phyloP scores from a whole-genome alignment of 1,139 yeast genomes.

The Suhomyces atakaporum region DNA sequence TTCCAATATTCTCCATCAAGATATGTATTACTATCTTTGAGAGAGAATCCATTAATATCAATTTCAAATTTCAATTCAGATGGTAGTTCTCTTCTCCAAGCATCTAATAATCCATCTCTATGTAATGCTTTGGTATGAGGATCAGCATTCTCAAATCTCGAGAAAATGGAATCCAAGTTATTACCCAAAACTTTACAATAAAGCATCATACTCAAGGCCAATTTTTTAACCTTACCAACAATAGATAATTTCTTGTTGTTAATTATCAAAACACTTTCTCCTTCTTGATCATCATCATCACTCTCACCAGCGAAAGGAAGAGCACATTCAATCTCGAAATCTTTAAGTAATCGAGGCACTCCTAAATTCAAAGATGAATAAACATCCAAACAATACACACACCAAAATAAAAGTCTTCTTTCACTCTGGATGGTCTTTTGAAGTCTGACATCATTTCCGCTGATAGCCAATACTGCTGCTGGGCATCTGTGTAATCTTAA shows the following conservation, averaged over 20 bases:
- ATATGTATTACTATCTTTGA: constrained; percentile 33
- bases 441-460: constrained; percentile 50
- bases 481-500: constrained; percentile 85
- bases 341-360: constrained; percentile 76
- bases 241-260: constrained; percentile 59
- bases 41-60: constrained; percentile 61
- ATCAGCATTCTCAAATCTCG: constrained; percentile 44
- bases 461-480: constrained; percentile 65
- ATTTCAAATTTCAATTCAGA: constrained; percentile 61
- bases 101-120: constrained; percentile 70
- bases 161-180: constrained; percentile 66
- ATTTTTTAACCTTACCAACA: constrained; percentile 67
- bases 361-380: constrained; percentile 78
- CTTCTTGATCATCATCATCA: constrained; percentile 42
- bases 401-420: constrained; percentile 82
- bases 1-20: constrained; percentile 35
- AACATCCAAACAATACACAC: constrained; percentile 74
- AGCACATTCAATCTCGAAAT: constrained; percentile 83
- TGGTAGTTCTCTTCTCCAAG: constrained; percentile 79
- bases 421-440: constrained; percentile 69
- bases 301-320: constrained; percentile 69
- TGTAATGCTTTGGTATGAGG: constrained; percentile 43
- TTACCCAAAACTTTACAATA: constrained; percentile 74
- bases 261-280: constrained; percentile 57
- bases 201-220: constrained; percentile 65